Percentiles rank a stretch among this genome's conserved stretches.
These are phyloP conservation scores for Amaranthus cruentus DNA, from an alignment of 148 eudicot species.

Conservation along the genomic window DNA sequence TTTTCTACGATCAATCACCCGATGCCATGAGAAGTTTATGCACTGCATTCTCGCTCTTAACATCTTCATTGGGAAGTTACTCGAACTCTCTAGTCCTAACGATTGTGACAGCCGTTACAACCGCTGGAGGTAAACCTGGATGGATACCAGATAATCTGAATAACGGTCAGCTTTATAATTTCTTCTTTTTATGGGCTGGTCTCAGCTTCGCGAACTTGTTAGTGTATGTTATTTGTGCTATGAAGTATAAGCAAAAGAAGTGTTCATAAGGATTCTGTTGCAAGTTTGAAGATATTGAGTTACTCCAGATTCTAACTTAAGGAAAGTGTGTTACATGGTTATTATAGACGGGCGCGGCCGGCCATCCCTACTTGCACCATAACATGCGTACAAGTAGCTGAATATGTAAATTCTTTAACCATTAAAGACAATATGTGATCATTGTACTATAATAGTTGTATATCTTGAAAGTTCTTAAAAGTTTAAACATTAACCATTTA, in stretches of 20 bases:
- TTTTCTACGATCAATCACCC: conserved; percentile 50
- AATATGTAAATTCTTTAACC: too few species aligned
- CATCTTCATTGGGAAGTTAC: conserved; percentile 38
- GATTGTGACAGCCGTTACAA: conserved; percentile 37
- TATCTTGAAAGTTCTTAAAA: too few species aligned
- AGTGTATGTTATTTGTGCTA: conserved; percentile 34
- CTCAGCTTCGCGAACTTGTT: conserved; percentile 40
- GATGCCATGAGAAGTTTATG: conserved; percentile 52
- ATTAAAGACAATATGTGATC: too few species aligned
- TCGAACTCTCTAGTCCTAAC: conserved; percentile 42
- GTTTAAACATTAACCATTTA: too few species aligned
- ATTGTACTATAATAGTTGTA: too few species aligned
- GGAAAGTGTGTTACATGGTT: too few species aligned
- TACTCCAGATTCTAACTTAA: too few species aligned
- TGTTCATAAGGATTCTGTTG: neutral
- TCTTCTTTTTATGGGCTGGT: conserved; percentile 38
- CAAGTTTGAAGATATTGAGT: too few species aligned
- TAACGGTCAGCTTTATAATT: conserved; percentile 46
- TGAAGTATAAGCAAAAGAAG: conserved; percentile 36
- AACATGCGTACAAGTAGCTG: too few species aligned
- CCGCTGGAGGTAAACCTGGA: conserved; percentile 33
- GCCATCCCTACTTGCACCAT: too few species aligned
- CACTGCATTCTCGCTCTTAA: conserved; percentile 37
- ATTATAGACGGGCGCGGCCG: too few species aligned
- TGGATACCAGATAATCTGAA: conserved; percentile 58